Evolutionary conservation across 192 early-diverging fungal species (phyloP).

Genomic region (Phycomyces blakesleeanus): DNA sequence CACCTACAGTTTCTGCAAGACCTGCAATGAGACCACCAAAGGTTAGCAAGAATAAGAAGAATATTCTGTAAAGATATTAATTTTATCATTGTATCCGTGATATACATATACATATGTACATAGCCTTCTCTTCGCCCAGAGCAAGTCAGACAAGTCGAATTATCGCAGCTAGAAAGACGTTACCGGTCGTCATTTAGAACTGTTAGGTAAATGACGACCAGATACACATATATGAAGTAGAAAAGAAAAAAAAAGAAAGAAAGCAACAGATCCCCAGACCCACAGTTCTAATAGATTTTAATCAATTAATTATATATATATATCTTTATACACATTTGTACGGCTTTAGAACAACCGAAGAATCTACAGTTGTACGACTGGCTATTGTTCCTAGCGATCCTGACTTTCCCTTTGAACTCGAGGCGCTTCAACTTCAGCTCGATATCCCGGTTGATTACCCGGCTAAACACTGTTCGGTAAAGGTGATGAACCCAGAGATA

Average conservation of each 20-base stretch:
- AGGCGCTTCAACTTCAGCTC: slow-evolving; percentile 56
- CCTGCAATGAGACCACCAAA: no score
- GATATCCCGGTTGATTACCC: slow-evolving; percentile 53
- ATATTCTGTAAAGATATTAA: no score
- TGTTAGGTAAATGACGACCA: slow-evolving; percentile 6
- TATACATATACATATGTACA: neutral
- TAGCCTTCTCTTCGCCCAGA: neutral
- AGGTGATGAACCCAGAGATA: slow-evolving; percentile 48
- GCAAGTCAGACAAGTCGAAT: slow-evolving; percentile 17
- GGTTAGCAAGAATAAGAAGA: no score
- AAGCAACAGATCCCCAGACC: no score
- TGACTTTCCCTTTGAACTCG: slow-evolving; percentile 78
- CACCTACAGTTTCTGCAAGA: neutral
- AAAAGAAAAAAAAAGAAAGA: no score
- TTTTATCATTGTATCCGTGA: neutral
- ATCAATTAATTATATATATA: no score
- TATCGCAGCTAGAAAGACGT: slow-evolving; percentile 21
- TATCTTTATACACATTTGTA: neutral
- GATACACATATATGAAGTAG: neutral
- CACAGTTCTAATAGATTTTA: no score
- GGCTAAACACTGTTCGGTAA: slow-evolving; percentile 35
- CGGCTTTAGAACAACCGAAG: neutral
- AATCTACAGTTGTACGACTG: slow-evolving; percentile 24
- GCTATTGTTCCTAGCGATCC: slow-evolving; percentile 55
- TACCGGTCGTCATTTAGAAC: slow-evolving; percentile 9